Conservation (phyloP, 2,329 filamentous ascomycete genomes). For the Colletotrichum ledebouriae region DNA sequence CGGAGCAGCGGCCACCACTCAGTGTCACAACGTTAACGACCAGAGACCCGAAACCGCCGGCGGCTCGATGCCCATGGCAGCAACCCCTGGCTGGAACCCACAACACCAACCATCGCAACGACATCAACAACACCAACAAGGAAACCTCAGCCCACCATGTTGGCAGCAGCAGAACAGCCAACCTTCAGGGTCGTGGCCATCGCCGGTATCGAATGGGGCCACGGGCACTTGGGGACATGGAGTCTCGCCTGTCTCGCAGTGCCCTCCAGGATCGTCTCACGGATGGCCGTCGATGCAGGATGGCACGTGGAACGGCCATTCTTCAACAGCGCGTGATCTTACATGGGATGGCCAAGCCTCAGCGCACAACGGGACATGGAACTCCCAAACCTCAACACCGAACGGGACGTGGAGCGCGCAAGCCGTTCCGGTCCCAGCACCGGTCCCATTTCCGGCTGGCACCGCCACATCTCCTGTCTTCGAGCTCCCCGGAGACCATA, state of each 20-base stretch:
- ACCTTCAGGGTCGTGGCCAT: constrained; percentile 29
- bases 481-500: constrained; percentile 36
- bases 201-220: constrained; percentile 25
- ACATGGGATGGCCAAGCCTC: constrained; percentile 1
- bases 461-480: constrained; percentile 30
- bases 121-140: constrained; percentile 18
- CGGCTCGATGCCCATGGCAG: constrained; percentile 21
- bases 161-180: constrained; percentile 37
- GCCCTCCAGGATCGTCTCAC: constrained; percentile 8
- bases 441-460: constrained; percentile 11
- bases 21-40: constrained; percentile 20
- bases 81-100: constrained; percentile 14
- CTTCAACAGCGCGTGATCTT: not conserved
- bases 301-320: constrained; percentile 17
- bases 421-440: constrained; percentile 6
- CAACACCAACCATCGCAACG: constrained; percentile 24
- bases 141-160: constrained; percentile 22
- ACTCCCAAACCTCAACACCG: constrained; percentile 17
- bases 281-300: constrained; percentile 18
- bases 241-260: constrained; percentile 33
- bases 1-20: constrained; percentile 8
- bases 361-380: constrained; percentile 20
- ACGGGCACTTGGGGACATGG: constrained; percentile 29
- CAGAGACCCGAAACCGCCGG: constrained; percentile 9
- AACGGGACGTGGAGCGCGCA: constrained; percentile 29